These are phyloP conservation scores for Cercospora nicotianae DNA, from an alignment of 2,329 filamentous ascomycete species.

Conservation along the genomic window DNA sequence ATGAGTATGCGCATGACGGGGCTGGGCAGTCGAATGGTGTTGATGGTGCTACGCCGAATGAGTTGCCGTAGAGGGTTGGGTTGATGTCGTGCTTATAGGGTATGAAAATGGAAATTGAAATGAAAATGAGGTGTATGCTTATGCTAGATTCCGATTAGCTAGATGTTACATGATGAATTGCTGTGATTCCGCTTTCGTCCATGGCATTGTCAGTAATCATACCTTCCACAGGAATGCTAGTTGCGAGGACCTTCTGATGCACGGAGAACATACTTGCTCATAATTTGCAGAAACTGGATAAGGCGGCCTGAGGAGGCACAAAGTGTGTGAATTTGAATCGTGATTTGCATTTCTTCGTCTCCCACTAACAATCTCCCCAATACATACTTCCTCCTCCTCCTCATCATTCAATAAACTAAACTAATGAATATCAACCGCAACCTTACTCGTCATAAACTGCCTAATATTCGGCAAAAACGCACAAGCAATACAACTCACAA, in stretches of 20 bases:
- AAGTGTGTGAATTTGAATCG: too few relatives aligned
- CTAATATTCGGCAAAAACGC: slow-evolving; percentile 30
- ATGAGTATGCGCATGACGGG: slow-evolving; percentile 31
- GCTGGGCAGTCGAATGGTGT: slow-evolving; percentile 16
- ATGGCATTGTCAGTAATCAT: too few relatives aligned
- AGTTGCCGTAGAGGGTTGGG: slow-evolving; percentile 30
- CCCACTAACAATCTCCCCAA: neutral
- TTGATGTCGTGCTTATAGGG: too few relatives aligned
- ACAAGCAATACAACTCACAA: slow-evolving; percentile 27
- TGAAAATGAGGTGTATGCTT: neutral
- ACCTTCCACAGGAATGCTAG: too few relatives aligned
- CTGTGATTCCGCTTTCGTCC: neutral
- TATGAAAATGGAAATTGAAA: too few relatives aligned
- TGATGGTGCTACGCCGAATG: slow-evolving; percentile 16
- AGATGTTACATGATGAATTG: neutral
- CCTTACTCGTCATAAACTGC: slow-evolving; percentile 28
- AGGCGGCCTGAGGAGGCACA: too few relatives aligned
- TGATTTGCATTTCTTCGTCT: neutral
- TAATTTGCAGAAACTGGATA: too few relatives aligned
- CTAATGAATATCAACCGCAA: slow-evolving; percentile 28
- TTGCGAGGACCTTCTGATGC: neutral
- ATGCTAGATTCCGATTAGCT: neutral
- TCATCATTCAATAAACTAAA: neutral
- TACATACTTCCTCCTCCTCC: too few relatives aligned
- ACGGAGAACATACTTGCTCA: neutral